Evolutionary conservation across 1,284 basidiomycete genomes (phyloP).

Genomic region (Kwoniella shivajii): DNA sequence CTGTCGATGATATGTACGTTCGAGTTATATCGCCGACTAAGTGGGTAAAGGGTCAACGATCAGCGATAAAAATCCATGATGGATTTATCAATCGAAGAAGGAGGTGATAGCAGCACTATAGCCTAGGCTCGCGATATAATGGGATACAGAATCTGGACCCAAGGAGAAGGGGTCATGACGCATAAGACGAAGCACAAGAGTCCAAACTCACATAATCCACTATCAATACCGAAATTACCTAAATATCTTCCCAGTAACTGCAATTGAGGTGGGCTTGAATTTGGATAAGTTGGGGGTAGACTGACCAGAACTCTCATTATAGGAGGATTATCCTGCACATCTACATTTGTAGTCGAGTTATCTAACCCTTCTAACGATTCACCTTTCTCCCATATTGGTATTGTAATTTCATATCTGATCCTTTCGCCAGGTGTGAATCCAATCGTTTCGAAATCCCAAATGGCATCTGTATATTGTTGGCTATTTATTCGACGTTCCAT

Average conservation of each 20-base stretch:
- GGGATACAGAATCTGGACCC: not conserved
- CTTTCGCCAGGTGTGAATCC: constrained; percentile 46
- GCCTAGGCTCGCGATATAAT: too few relatives aligned
- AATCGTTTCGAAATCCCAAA: constrained; percentile 28
- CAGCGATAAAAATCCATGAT: not conserved
- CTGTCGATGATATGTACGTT: constrained; percentile 75
- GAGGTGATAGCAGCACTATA: too few relatives aligned
- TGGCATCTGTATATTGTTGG: constrained; percentile 35
- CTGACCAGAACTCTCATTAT: constrained; percentile 69
- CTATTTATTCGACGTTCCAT: constrained; percentile 31
- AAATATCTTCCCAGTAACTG: constrained; percentile 84
- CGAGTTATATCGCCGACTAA: constrained; percentile 71
- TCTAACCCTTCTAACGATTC: constrained; percentile 43
- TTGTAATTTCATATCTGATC: constrained; percentile 67
- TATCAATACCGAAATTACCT: constrained; percentile 61
- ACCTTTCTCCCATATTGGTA: constrained; percentile 57
- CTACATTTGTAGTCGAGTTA: not conserved
- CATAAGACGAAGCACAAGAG: not conserved
- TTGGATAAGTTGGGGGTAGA: constrained; percentile 71
- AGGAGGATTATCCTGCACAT: constrained; percentile 38
- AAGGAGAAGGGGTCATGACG: not conserved
- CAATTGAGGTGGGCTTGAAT: constrained; percentile 71
- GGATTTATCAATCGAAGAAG: not conserved
- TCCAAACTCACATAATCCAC: constrained; percentile 46
- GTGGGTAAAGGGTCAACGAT: not conserved